Evolutionary conservation across 352 stramenopile species (phyloP).

Genomic region (Elongisporangium anandrum): DNA sequence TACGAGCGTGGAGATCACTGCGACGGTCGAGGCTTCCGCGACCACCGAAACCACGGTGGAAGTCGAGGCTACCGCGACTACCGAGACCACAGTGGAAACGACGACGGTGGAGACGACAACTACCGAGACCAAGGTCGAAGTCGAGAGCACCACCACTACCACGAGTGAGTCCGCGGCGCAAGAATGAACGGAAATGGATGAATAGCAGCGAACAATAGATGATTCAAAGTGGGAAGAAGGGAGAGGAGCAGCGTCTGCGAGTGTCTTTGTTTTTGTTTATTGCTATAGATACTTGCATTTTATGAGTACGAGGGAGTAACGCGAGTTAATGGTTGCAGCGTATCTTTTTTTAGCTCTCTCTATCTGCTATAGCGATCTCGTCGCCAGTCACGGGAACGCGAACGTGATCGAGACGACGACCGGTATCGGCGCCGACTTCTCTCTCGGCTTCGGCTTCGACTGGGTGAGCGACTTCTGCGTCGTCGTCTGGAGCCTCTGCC

Average conservation of each 20-base stretch:
- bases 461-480: slow-evolving; percentile 7
- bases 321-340: neutral
- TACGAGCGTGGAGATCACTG: neutral
- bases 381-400: slow-evolving; percentile 10
- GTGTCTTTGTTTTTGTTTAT: slow-evolving; percentile 4
- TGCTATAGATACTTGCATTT: slow-evolving; percentile 8
- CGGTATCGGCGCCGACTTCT: slow-evolving; percentile 10
- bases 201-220: slow-evolving; percentile 36
- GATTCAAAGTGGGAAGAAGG: neutral
- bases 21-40: neutral
- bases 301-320: neutral
- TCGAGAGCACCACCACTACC: neutral
- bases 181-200: slow-evolving; percentile 18
- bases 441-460: slow-evolving; percentile 8
- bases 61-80: neutral
- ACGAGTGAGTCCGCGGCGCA: slow-evolving; percentile 13
- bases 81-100: neutral
- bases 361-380: slow-evolving; percentile 13
- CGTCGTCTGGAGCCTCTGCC: slow-evolving; percentile 16
- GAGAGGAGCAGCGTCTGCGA: neutral
- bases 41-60: too few relatives aligned
- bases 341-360: slow-evolving; percentile 11
- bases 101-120: neutral
- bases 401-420: slow-evolving; percentile 27
- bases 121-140: slow-evolving; percentile 5